These are phyloP conservation scores for Nannochloropsis oceanica DNA, from an alignment of 108 stramenopile genomes.

Conservation along the genomic window DNA sequence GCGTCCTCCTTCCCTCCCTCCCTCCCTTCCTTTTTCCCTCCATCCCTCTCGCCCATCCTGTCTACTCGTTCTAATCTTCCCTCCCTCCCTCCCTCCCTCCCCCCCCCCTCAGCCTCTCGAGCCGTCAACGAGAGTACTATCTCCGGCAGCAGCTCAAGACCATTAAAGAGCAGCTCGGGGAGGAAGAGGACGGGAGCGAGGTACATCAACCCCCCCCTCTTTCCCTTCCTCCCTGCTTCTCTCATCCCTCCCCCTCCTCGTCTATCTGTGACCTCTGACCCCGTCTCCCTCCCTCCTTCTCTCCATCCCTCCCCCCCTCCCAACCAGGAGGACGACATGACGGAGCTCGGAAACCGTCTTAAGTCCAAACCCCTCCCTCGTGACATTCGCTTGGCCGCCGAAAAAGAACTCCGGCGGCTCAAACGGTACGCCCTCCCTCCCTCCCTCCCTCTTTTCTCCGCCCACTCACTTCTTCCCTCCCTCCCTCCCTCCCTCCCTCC, in stretches of 20 bases:
- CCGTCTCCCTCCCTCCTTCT: not conserved
- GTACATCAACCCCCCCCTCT: not conserved
- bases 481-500: not conserved
- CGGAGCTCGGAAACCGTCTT: constrained; percentile 5
- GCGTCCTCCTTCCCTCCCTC: not conserved
- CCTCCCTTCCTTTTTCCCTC: not conserved
- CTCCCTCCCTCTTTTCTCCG: not conserved
- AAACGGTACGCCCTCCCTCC: not conserved
- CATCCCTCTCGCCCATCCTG: not conserved
- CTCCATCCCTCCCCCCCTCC: not conserved
- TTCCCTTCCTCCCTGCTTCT: not conserved
- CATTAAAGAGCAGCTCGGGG: constrained; percentile 15
- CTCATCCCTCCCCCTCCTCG: not conserved
- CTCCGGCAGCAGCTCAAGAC: constrained; percentile 30
- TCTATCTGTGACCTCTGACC: not conserved
- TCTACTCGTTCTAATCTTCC: not conserved
- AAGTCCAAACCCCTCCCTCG: not conserved
- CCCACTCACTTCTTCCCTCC: not conserved
- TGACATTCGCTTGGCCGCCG: not conserved
- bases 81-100: not conserved
- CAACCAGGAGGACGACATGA: constrained; percentile 6
- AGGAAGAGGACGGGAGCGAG: constrained; percentile 2
- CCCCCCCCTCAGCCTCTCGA: not conserved
- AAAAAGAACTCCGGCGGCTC: constrained; percentile 12
- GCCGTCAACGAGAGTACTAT: constrained; percentile 19